phyloP scores from a whole-genome alignment of 2,329 filamentous ascomycete genomes.

The Botryotinia narcissicola region DNA sequence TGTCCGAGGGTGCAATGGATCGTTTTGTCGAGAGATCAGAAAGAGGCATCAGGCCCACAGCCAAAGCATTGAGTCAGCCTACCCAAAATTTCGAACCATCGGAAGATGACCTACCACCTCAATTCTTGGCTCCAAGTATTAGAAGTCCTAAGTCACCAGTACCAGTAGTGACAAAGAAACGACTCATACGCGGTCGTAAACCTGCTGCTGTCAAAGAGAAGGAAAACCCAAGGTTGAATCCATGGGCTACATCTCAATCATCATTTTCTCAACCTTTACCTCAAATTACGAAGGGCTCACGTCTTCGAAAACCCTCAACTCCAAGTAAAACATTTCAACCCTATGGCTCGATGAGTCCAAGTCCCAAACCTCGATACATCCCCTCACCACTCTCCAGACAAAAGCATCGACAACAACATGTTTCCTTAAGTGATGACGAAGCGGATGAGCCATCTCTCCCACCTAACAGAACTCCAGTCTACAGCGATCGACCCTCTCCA shows the following conservation, averaged over 20 bases:
- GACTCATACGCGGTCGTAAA: conserved; percentile 2
- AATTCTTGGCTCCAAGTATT: conserved; percentile 9
- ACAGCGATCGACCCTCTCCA: neutral
- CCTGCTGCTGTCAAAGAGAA: neutral
- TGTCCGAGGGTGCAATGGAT: conserved; percentile 39
- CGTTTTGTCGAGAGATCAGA: conserved; percentile 38
- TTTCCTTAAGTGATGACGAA: neutral
- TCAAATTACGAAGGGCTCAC: conserved; percentile 9
- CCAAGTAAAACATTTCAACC: neutral
- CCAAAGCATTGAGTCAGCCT: conserved; percentile 16
- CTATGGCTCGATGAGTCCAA: conserved; percentile 2
- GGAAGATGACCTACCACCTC: conserved; percentile 26
- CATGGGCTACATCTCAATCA: conserved; percentile 16
- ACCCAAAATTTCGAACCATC: neutral
- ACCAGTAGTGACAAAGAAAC: neutral
- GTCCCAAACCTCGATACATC: conserved; percentile 2
- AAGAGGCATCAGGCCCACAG: conserved; percentile 18
- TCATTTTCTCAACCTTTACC: conserved; percentile 9
- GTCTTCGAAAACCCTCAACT: neutral
- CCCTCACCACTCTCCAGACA: neutral
- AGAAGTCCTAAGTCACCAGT: conserved; percentile 1
- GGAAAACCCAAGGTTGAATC: conserved; percentile 12
- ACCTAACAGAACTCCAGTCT: neutral
- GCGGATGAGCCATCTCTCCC: conserved; percentile 4
- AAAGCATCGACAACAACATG: neutral